Percentiles rank a stretch among this genome's conserved stretches.
These are phyloP conservation scores for Colletotrichum destructivum DNA, from an alignment of 2,329 filamentous ascomycete species.

Conservation along the genomic window DNA sequence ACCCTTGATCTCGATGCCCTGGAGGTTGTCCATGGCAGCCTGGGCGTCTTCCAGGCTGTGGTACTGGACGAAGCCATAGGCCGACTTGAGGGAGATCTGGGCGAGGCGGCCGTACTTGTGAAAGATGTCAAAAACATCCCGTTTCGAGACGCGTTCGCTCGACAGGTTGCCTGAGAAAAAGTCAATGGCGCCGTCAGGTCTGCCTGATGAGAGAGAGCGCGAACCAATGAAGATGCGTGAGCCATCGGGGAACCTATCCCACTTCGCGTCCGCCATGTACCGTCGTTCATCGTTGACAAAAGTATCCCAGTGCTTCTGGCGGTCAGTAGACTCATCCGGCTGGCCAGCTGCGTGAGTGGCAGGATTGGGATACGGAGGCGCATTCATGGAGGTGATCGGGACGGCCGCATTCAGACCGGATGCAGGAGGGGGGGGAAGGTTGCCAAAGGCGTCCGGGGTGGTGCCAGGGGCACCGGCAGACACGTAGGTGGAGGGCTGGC, in stretches of 20 bases:
- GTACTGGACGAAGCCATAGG: slow-evolving; percentile 97
- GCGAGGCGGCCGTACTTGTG: slow-evolving; percentile 87
- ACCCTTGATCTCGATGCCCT: slow-evolving; percentile 87
- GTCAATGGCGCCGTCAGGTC: slow-evolving; percentile 40
- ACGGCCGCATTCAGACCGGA: slow-evolving; percentile 49
- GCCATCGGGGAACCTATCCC: slow-evolving; percentile 84
- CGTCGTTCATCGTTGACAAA: slow-evolving; percentile 81
- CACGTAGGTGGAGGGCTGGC: slow-evolving; percentile 53
- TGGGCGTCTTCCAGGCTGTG: slow-evolving; percentile 82
- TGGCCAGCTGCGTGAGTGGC: slow-evolving; percentile 49
- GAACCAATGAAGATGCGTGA: slow-evolving; percentile 87
- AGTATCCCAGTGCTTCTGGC: slow-evolving; percentile 78
- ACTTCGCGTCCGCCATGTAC: slow-evolving; percentile 84
- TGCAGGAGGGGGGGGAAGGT: slow-evolving; percentile 49
- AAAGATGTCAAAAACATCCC: slow-evolving; percentile 94
- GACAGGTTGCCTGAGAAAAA: slow-evolving; percentile 83
- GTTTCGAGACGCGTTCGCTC: slow-evolving; percentile 92
- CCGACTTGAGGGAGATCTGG: slow-evolving; percentile 96
- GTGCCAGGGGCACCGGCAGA: slow-evolving; percentile 49
- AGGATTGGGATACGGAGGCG: slow-evolving; percentile 51
- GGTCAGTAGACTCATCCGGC: slow-evolving; percentile 58
- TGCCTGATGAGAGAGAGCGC: slow-evolving; percentile 51
- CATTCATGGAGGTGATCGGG: slow-evolving; percentile 50
- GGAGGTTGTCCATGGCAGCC: slow-evolving; percentile 81
- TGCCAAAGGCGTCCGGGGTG: slow-evolving; percentile 51